A percentile compares a stretch with the other conserved stretches of the same genome.
Evolutionary conservation across 805 yeast species (phyloP).

Genomic region (Saccharomyces jurei): DNA sequence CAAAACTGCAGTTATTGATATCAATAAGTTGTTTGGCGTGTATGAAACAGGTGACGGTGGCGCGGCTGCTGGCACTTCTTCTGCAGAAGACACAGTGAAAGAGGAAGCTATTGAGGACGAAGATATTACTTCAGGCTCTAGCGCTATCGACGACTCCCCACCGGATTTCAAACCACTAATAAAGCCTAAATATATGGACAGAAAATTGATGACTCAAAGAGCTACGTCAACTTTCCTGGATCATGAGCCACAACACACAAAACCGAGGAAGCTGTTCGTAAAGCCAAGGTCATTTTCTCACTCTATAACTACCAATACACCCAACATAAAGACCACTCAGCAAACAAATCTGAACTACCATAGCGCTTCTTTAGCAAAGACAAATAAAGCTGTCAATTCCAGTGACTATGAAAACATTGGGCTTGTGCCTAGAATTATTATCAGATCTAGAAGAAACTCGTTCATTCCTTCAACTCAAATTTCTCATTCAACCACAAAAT

Average conservation of each 20-base stretch:
- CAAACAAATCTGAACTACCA: not conserved
- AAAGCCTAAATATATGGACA: not conserved
- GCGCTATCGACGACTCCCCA: not conserved
- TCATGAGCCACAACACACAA: not conserved
- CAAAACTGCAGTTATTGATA: constrained; percentile 22
- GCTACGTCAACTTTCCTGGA: not conserved
- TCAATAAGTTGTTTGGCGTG: constrained; percentile 13
- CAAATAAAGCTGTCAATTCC: not conserved
- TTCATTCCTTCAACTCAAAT: constrained; percentile 9
- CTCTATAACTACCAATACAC: constrained; percentile 4
- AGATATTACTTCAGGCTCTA: not conserved
- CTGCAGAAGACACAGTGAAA: not conserved
- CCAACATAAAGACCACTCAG: constrained; percentile 1
- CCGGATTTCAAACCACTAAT: not conserved
- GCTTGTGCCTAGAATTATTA: constrained; percentile 30
- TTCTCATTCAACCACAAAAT: constrained; percentile 7
- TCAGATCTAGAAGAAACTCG: constrained; percentile 29
- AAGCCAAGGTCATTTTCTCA: constrained; percentile 28
- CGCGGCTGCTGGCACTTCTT: not conserved
- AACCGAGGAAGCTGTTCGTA: not conserved
- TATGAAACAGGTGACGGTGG: not conserved
- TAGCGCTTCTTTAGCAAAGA: not conserved
- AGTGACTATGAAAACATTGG: constrained; percentile 25
- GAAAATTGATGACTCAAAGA: not conserved
- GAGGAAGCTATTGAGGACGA: constrained; percentile 7